Evolutionary conservation across 495 filamentous ascomycete genomes (phyloP).

Genomic region (Neurospora sp.): DNA sequence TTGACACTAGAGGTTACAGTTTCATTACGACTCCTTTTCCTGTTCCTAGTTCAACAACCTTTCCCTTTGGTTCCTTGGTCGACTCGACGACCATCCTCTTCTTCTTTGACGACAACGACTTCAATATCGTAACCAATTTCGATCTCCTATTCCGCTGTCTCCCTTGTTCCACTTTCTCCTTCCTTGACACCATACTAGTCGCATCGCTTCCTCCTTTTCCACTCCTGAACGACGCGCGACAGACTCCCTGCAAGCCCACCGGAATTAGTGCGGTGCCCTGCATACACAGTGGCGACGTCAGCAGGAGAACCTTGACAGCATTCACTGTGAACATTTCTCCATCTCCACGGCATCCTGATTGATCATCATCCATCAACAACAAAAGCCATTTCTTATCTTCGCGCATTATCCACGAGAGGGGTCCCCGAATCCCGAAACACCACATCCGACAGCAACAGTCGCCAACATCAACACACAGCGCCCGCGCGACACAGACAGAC

Average conservation of each 20-base stretch:
- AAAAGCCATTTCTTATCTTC: constrained; percentile 6
- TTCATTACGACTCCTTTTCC: constrained; percentile 2
- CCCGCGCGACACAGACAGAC: neutral
- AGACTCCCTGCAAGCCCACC: neutral
- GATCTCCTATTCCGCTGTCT: neutral
- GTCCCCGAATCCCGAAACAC: neutral
- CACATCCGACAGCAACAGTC: neutral
- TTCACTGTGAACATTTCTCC: neutral
- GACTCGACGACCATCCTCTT: neutral
- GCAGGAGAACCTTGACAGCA: neutral
- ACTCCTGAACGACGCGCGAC: neutral
- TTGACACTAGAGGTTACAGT: neutral
- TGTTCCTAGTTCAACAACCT: neutral
- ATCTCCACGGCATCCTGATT: neutral
- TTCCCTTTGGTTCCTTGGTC: neutral
- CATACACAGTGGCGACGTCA: neutral
- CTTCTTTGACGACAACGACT: neutral
- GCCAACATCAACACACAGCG: neutral
- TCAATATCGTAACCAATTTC: neutral
- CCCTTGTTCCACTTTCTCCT: neutral
- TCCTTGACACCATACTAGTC: neutral
- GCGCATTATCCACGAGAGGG: neutral
- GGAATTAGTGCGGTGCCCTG: neutral
- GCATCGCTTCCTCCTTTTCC: neutral
- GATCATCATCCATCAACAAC: constrained; percentile 3